phyloP scores from a whole-genome alignment of 148 eudicot genomes.

The Vaccinium darrowii region DNA sequence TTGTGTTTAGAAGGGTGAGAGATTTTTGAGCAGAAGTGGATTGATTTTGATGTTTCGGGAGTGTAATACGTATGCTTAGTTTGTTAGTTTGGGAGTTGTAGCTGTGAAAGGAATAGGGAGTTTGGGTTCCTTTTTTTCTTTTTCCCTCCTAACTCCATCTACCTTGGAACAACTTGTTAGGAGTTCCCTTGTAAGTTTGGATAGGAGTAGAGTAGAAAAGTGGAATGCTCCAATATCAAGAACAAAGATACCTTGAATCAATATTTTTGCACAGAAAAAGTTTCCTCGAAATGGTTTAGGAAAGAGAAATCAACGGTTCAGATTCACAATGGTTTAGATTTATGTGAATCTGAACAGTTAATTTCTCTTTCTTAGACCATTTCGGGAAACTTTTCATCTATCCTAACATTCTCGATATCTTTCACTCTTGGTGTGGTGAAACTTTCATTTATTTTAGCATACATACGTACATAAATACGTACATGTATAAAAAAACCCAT shows the following conservation, averaged over 20 bases:
- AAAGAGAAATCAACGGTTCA: no score
- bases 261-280: not conserved
- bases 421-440: not conserved
- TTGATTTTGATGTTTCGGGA: not conserved
- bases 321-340: no score
- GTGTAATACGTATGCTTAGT: not conserved
- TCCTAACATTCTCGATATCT: no score
- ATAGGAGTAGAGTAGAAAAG: not conserved
- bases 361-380: no score
- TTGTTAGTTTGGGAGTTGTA: not conserved
- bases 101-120: not conserved
- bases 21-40: not conserved
- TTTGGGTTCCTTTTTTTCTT: not conserved
- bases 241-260: not conserved
- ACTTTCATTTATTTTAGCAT: not conserved
- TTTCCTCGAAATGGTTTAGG: no score
- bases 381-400: no score
- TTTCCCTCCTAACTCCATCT: constrained; percentile 3
- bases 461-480: not conserved
- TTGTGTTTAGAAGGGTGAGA: not conserved
- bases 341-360: no score
- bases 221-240: no score
- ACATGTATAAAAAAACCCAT: no score
- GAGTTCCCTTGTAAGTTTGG: not conserved
- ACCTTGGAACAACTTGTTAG: not conserved